Evolutionary conservation across 2,329 filamentous ascomycete species (phyloP), one percentile per base, ranked within the genome.

Genomic region (Pseudogymnoascus pannorum): DNA sequence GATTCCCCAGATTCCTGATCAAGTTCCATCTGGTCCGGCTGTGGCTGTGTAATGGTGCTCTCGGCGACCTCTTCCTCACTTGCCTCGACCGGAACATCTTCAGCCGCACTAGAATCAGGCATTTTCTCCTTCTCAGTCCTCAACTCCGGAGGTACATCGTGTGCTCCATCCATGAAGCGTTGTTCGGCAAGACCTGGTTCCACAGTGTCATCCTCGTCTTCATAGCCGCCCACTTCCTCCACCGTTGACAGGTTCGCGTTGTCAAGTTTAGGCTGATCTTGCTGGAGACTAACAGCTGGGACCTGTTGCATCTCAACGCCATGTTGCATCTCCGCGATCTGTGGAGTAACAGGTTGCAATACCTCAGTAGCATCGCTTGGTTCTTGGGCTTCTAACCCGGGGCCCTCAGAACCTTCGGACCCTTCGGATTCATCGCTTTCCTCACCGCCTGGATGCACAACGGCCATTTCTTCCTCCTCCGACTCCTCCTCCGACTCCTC

Each of bases 101-200:
- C 26, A 20, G n/a, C 16, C n/a, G 16, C 9, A 31, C 9, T 18
- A 18, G 48, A 31, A 12, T 9, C 20, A 14, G 48, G 48, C n/a
- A 26, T 31, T 31, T 54, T 20, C 48, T 54, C 48, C 8, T 54
- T 31, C 3, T 9, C 2, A 5, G n/a, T 2, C n/a, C 8, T 31
- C 48, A 7, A 31, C 14, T 20, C 48, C 20, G 20, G n/a, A 24
- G 60, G 61, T 35, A 64, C 62, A 54, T 68, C 67, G 58, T 65
- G 64, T 2, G 66, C 63, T 11, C 67, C 67, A 54, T 69, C 67
- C 11, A 67, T 12, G 58, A 59, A 62, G 35, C 65, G 48, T 11
- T 54, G 48, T 31, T 54, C 26, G 26, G 9, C 48, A 31, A 54
- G 48, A 29, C 48, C 44, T 29, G 9, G 3, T 36, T 61, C 48